phyloP scores from a whole-genome alignment of 208 protist species.

The Acanthamoeba culbertsoni region DNA sequence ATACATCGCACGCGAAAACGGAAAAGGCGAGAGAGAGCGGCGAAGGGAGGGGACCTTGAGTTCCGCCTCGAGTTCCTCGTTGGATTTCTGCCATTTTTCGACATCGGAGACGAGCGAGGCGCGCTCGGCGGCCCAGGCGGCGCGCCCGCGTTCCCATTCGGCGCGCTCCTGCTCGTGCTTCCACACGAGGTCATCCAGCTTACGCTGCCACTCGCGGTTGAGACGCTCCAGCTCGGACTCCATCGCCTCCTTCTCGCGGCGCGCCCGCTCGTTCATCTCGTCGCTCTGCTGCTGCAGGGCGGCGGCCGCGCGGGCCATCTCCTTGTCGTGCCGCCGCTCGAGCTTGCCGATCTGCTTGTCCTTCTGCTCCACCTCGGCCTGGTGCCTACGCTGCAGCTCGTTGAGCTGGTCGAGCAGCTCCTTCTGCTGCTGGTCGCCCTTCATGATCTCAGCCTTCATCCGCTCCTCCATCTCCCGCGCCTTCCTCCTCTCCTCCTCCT shows the following conservation, averaged over 20 bases:
- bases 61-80: slow-evolving; percentile 21
- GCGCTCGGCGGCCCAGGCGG: neutral
- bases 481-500: neutral
- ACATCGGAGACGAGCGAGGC: neutral
- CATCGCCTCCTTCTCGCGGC: neutral
- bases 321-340: neutral
- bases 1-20: no score
- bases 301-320: neutral
- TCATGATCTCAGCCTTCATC: slow-evolving; percentile 39
- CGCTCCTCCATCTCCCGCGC: neutral
- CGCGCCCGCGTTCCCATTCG: neutral
- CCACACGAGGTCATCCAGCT: neutral
- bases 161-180: neutral
- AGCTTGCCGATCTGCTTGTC: slow-evolving; percentile 16
- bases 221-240: neutral
- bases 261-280: neutral
- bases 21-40: neutral
- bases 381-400: neutral
- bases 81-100: neutral
- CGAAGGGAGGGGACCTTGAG: neutral
- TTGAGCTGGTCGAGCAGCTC: slow-evolving; percentile 28
- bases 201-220: neutral
- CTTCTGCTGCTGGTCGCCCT: slow-evolving; percentile 17
- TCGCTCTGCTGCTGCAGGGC: slow-evolving; percentile 18
- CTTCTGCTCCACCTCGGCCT: neutral